Evolutionary conservation across 176 grass and related monocot species (phyloP), one percentile per base, ranked within the genome.

Genomic region (Pharus latifolius): DNA sequence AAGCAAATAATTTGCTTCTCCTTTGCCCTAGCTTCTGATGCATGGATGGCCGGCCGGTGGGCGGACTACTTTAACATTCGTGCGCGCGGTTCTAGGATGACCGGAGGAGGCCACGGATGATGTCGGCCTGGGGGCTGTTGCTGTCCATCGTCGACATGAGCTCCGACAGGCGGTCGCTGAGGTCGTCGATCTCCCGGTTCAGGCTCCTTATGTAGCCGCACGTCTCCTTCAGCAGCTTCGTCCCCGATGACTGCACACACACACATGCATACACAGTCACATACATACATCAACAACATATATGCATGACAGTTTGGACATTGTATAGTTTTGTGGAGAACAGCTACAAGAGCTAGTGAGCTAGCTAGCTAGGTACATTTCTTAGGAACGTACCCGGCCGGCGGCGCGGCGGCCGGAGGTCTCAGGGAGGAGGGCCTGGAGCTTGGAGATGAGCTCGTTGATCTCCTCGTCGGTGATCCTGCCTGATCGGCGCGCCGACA

Each of bases 401-500:
- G 49, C 17, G 70, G 24, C 26, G 3, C 40, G 34, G 31, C 69
- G 40, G 51, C 70, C 50, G 3, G 69, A 72, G 24, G 79, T 67
- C 42, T 67, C 77, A 1, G 68, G 68, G 18, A 71, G 68, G 18
- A 71, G 68, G 32, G 68, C 56, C 74, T 96, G 88, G 53, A 96
- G 92, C 79, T 91, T 91, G 72, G 92, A 88, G 68, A 96, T 81
- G 79, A 96, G 92, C 77, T 96, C 85, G 69, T 78, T 79, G 67
- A 96, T 83, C 72, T 96, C 33, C 2, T 69, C 77, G 30, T 79
- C 77, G 6, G 65, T 66, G 60, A 82, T 74, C 70, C 79, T 48
- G 14, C 50, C 53, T 7, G 33, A 32, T 18, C 70, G 49, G 41
- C 62, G 51, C 19, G 60, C 52, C 17, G 70, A 82, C 79, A 82